These are phyloP conservation scores for Trichosporon faecale DNA, from an alignment of 1,284 basidiomycete species.

Conservation along the genomic window DNA sequence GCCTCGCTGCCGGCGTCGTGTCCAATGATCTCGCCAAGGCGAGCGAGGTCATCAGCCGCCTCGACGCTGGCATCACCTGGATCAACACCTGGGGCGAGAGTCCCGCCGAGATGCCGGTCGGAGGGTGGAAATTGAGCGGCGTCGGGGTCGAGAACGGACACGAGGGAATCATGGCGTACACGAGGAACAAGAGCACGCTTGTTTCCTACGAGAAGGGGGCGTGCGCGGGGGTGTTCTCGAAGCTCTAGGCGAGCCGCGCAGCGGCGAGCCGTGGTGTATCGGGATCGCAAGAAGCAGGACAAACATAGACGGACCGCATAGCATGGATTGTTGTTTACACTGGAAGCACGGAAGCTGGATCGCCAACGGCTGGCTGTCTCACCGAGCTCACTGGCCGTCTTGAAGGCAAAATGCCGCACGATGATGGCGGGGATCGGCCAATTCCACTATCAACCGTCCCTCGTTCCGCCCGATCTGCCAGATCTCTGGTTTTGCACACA, in stretches of 20 bases:
- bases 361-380: neutral
- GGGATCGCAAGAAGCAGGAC: neutral
- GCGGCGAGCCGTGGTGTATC: neutral
- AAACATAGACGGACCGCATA: neutral
- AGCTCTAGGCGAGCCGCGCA: conserved; percentile 16
- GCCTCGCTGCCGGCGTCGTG: conserved; percentile 82
- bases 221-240: conserved; percentile 21
- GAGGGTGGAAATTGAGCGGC: conserved; percentile 27
- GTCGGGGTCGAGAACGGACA: conserved; percentile 26
- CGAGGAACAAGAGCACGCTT: conserved; percentile 22
- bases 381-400: no score
- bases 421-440: neutral
- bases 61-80: conserved; percentile 75
- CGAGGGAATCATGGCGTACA: conserved; percentile 26
- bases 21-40: conserved; percentile 80
- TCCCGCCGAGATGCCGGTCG: conserved; percentile 27
- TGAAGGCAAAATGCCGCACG: no score
- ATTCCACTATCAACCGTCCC: neutral
- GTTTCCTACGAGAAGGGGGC: conserved; percentile 18
- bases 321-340: neutral
- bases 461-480: no score
- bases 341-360: neutral
- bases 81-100: conserved; percentile 29
- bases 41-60: conserved; percentile 71
- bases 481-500: no score